Base-by-base conservation (phyloP, 2,329 filamentous ascomycete species). In the Cercospora zeina region DNA sequence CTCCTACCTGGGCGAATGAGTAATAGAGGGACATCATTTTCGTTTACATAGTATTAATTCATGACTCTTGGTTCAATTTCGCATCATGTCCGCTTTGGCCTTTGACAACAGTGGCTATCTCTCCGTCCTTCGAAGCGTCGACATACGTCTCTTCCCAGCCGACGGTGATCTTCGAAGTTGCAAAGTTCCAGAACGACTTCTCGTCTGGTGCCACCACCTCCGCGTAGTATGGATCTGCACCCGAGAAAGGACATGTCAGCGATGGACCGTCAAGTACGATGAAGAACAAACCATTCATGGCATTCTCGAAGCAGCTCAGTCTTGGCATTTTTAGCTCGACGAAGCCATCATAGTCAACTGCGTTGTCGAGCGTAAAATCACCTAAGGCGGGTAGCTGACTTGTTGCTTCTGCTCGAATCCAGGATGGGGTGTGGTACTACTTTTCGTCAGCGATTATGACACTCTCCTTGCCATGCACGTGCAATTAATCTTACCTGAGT, bases 141-240 rank as follows among this genome's bases (percentile, higher is more conserved):
- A 59, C 50, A 31, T 58, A 62, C 6, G 53, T 54, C 45, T 63
- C 65, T 33, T 67, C 65, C 65, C 65, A 67, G 10, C 65, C 63
- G 6, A 65, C 24, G 1, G 62, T 58, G 16, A 67, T 58, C 16
- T 49, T 37, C 16, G 59, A 64, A 9, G 54, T 62, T 10, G 33
- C 58, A 24, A 59, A 58, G 5, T 67, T 59, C 19, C 55, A 62
- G 53, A 65, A 67, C 3, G 49, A 33, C 50, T 63, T 49, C 39
- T 65, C 65, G 13, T 67, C 65, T 27, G 63, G 55, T n/a, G 59
- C 56, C 6, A 65, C 61, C 2, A 67, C 63, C 33, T 60, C 31
- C 14, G 55, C 59, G n/a, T 67, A 65, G 34, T 63, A 67, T n/a
- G 63, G 61, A 57, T 67, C 61, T 63, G n/a, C n/a, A 19, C 1